These are phyloP conservation scores for Melanogaster broomeanus DNA, from an alignment of 768 basidiomycete species.

Conservation along the genomic window DNA sequence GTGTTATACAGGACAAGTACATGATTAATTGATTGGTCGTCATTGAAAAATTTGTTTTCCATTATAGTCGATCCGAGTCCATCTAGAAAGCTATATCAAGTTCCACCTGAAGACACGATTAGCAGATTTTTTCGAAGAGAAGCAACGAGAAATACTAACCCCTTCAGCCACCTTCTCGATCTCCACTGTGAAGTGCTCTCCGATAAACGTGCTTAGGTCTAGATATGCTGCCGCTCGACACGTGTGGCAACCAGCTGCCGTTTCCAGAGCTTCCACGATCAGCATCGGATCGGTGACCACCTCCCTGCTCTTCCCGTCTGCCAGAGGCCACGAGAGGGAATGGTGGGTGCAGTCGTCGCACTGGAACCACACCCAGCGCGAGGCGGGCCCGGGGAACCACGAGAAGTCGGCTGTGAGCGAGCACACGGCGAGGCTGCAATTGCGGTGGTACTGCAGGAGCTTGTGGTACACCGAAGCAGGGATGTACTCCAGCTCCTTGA, in stretches of 20 bases:
- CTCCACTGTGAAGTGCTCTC: conserved; percentile 30
- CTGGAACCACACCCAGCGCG: conserved; percentile 41
- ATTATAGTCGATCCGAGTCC: conserved; percentile 1
- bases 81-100: conserved; percentile 32
- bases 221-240: conserved; percentile 33
- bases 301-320: conserved; percentile 35
- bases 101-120: conserved; percentile 25
- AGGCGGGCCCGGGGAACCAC: conserved; percentile 38
- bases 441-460: conserved; percentile 38
- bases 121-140: conserved; percentile 8
- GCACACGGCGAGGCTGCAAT: conserved; percentile 31
- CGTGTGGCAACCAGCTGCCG: conserved; percentile 25
- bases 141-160: conserved; percentile 12
- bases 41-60: neutral
- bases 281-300: conserved; percentile 30
- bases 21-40: neutral
- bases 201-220: conserved; percentile 34
- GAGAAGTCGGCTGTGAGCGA: conserved; percentile 36
- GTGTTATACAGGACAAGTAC: conserved; percentile 12
- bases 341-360: conserved; percentile 39
- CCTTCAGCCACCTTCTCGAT: conserved; percentile 31
- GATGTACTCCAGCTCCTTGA: conserved; percentile 39
- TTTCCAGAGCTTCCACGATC: conserved; percentile 32
- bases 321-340: conserved; percentile 33
- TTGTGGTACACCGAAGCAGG: conserved; percentile 38